phyloP scores from a whole-genome alignment of 345 rosid species.

The Citrus maxima region DNA sequence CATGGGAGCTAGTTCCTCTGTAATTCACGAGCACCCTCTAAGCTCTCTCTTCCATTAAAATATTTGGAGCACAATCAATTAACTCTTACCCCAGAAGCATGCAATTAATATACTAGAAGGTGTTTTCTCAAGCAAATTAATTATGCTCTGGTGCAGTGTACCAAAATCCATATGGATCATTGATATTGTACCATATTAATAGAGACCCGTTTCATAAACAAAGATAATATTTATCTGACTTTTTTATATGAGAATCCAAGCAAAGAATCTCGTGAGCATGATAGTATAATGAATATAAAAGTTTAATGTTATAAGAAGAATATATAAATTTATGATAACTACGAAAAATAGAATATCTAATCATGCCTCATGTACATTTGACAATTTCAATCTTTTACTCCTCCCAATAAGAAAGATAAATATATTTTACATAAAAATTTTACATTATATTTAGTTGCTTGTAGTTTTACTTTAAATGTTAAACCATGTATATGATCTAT shows the following conservation, averaged over 20 bases:
- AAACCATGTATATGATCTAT: too few species aligned
- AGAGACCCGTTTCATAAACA: neutral
- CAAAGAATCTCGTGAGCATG: neutral
- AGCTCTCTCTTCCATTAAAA: neutral
- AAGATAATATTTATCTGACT: neutral
- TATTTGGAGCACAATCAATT: neutral
- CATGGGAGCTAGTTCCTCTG: constrained; percentile 34
- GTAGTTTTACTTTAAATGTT: too few species aligned
- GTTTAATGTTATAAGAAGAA: neutral
- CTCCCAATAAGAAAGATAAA: too few species aligned
- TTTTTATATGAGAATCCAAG: neutral
- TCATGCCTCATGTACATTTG: too few species aligned
- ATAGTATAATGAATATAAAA: neutral
- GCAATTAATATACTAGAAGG: neutral
- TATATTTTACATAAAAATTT: too few species aligned
- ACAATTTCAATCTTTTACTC: too few species aligned
- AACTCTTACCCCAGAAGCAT: neutral
- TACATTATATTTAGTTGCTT: too few species aligned
- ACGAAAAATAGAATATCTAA: too few species aligned
- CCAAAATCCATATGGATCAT: neutral
- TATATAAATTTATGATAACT: too few species aligned
- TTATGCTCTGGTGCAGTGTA: neutral
- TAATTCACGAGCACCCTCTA: constrained; percentile 23
- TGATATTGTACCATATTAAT: neutral
- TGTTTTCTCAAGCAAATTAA: neutral